Evolutionary conservation across 2,329 filamentous ascomycete species (phyloP).

Genomic region (Nigrospora osmanthi): DNA sequence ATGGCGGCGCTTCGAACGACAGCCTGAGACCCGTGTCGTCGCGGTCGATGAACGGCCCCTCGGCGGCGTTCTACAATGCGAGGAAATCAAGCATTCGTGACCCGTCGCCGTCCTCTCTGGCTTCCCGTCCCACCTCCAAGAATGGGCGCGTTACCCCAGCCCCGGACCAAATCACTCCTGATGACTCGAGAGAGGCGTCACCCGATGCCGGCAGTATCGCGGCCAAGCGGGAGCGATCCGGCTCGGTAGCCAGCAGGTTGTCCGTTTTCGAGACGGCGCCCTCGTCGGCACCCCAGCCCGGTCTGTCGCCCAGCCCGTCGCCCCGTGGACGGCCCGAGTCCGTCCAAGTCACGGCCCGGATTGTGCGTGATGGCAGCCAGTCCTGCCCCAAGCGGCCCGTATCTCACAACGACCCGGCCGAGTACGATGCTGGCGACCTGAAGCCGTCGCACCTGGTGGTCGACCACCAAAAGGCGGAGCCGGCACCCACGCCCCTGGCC

Average conservation of each 20-base stretch:
- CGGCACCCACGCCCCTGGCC: constrained; percentile 7
- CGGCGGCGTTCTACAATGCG: constrained; percentile 36
- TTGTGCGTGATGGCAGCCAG: constrained; percentile 58
- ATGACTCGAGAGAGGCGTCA: constrained; percentile 7
- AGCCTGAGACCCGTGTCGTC: background rate
- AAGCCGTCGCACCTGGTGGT: constrained; percentile 53
- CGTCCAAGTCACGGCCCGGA: constrained; percentile 81
- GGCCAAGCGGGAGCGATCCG: constrained; percentile 35
- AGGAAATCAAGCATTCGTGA: constrained; percentile 26
- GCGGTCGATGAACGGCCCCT: constrained; percentile 11
- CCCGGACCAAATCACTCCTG: background rate
- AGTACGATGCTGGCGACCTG: constrained; percentile 41
- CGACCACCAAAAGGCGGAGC: constrained; percentile 40
- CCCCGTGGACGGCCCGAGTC: constrained; percentile 57
- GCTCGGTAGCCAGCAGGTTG: constrained; percentile 46
- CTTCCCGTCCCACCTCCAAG: constrained; percentile 25
- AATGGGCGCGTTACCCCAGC: constrained; percentile 10
- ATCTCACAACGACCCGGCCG: constrained; percentile 29
- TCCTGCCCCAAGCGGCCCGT: constrained; percentile 32
- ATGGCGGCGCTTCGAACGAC: background rate
- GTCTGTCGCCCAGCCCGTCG: background rate
- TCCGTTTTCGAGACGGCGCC: constrained; percentile 42
- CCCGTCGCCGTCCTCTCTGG: constrained; percentile 23
- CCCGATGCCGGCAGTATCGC: constrained; percentile 9
- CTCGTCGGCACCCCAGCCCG: constrained; percentile 15